Conservation (phyloP, 768 basidiomycete genomes). For the Kwoniella europaea region DNA sequence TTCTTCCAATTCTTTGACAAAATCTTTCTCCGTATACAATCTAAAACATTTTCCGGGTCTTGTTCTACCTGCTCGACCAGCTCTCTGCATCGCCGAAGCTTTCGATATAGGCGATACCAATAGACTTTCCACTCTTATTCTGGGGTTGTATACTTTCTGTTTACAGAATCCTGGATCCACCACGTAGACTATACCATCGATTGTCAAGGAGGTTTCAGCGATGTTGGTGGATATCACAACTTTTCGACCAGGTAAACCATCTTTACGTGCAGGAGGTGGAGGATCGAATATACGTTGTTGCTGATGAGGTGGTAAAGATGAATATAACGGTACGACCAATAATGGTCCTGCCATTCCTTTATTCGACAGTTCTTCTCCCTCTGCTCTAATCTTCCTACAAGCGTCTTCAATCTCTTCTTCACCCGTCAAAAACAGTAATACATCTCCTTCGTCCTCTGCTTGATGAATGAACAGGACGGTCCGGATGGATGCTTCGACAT, state of each 20-base stretch:
- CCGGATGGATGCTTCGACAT: conserved; percentile 94
- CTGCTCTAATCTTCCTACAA: conserved; percentile 87
- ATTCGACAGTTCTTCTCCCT: conserved; percentile 81
- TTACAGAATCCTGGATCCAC: conserved; percentile 97
- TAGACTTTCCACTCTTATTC: conserved; percentile 92
- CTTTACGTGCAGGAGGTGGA: conserved; percentile 69
- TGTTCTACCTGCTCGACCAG: conserved; percentile 94
- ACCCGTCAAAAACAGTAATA: conserved; percentile 93
- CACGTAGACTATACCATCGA: conserved; percentile 99
- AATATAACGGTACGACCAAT: conserved; percentile 89
- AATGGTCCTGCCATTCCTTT: conserved; percentile 74
- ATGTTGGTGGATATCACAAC: conserved; percentile 96
- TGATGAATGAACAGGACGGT: conserved; percentile 97
- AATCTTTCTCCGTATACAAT: conserved; percentile 95
- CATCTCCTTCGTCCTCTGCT: conserved; percentile 89
- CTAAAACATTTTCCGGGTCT: conserved; percentile 97
- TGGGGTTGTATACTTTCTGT: conserved; percentile 97
- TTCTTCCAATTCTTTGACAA: conserved; percentile 92
- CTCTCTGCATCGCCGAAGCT: conserved; percentile 92
- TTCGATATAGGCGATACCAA: conserved; percentile 95
- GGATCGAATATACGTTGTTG: conserved; percentile 97
- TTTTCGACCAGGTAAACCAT: conserved; percentile 85
- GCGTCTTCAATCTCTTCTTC: conserved; percentile 98
- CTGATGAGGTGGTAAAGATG: conserved; percentile 88
- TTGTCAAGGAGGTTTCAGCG: conserved; percentile 95